Base-by-base conservation (phyloP, 805 yeast species). In the Yarrowia deformans region DNA sequence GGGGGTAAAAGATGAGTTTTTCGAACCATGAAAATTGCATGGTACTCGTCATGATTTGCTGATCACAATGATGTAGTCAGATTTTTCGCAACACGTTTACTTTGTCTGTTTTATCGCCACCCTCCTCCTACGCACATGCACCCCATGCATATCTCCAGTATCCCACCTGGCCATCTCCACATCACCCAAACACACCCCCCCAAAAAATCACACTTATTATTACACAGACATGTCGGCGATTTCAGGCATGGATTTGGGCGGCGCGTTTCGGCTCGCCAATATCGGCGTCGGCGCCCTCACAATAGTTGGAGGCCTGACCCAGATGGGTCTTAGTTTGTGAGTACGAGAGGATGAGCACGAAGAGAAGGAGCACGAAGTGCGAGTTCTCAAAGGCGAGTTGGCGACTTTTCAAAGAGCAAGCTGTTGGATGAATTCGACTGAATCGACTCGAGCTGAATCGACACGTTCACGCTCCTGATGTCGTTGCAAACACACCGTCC, bases 191-290 rank as follows among this genome's bases (percentile, higher is more conserved):
- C 14, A 39, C 34, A 14, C 32, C 2, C 29, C 1, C 1, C 1
- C 34, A 18, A 34, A 43, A 16, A 16, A 34, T 34, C 4, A 29
- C 40, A 8, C 8, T 1, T 14, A 23, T 4, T n/a, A 19, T 19
- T 29, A 37, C 23, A 40, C n/a, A 60, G 12, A 63, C 35, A 63
- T 63, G 68, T 48, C 68, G 39, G 56, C 56, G 37, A 67, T 66
- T 39, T 50, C 56, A 39, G 70, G 54, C 50, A 60, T 68, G 68
- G 74, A 74, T 70, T 61, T 76, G 50, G 71, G 76, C 58, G 76
- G 76, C 55, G 73, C 75, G 32, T 79, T 79, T 73, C 72, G 76
- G 37, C 56, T 75, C 37, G 77, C 76, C 69, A 79, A 78, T 66
- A 70, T 78, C 46, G 77, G 71, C 14, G 75, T 75, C 12, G 80